Conservation (phyloP, 2,329 filamentous ascomycete species). For the Xylaria polymorpha region DNA sequence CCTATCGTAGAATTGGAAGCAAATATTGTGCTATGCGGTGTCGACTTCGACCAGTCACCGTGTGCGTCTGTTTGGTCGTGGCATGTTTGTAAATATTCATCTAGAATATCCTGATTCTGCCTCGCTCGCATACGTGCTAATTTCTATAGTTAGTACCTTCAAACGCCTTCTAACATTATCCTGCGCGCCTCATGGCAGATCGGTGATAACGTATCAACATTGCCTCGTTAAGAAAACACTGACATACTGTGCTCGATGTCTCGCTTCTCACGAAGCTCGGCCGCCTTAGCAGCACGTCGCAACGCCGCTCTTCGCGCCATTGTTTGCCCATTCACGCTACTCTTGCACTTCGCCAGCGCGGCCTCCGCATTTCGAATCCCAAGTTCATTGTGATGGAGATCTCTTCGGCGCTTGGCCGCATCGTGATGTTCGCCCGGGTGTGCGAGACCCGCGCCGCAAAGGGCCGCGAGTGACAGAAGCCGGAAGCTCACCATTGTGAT, state of each 20-base stretch:
- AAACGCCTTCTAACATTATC: not conserved
- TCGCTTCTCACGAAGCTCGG: slow-evolving; percentile 52
- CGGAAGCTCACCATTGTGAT: slow-evolving; percentile 33
- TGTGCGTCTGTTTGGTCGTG: slow-evolving; percentile 37
- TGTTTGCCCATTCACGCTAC: slow-evolving; percentile 49
- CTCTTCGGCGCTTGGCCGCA: slow-evolving; percentile 42
- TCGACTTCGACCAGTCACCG: slow-evolving; percentile 38
- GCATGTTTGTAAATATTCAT: slow-evolving; percentile 40
- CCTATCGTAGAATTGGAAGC: slow-evolving; percentile 41
- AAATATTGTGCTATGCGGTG: slow-evolving; percentile 41
- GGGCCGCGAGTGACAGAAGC: slow-evolving; percentile 24
- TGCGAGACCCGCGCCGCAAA: slow-evolving; percentile 43
- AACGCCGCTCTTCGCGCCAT: slow-evolving; percentile 51
- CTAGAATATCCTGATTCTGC: slow-evolving; percentile 40
- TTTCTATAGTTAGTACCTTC: slow-evolving; percentile 16
- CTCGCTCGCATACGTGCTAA: slow-evolving; percentile 40
- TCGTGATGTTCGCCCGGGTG: slow-evolving; percentile 54
- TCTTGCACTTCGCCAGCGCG: slow-evolving; percentile 51
- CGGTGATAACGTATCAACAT: not conserved
- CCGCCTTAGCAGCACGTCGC: slow-evolving; percentile 51
- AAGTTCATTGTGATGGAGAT: slow-evolving; percentile 49
- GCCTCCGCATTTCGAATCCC: slow-evolving; percentile 51
- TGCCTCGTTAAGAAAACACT: not conserved
- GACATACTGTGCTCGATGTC: slow-evolving; percentile 41
- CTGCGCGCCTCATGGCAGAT: not conserved